Percentiles rank a stretch among this genome's conserved stretches.
phyloP scores from a whole-genome alignment of 495 filamentous ascomycete genomes.

The Neurospora sp. region DNA sequence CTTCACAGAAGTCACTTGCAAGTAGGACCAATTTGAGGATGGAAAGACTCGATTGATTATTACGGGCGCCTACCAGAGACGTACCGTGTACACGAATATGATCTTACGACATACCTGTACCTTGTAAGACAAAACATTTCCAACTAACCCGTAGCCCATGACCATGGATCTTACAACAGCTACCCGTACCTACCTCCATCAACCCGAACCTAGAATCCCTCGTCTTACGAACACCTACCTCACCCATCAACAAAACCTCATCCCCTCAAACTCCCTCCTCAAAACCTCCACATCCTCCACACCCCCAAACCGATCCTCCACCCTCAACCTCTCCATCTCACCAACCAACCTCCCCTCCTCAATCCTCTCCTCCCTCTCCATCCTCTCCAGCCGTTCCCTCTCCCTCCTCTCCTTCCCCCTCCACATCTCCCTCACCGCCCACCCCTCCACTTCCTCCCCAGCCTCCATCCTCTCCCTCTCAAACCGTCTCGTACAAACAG shows the following conservation, averaged over 20 bases:
- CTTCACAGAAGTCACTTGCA: too few relatives aligned
- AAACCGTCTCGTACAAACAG: background rate
- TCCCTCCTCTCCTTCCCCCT: background rate
- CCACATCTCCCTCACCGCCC: background rate
- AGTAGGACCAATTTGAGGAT: too few relatives aligned
- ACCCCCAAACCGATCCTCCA: background rate
- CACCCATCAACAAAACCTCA: background rate
- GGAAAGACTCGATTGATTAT: too few relatives aligned
- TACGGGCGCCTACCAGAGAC: too few relatives aligned
- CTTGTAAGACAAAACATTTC: background rate
- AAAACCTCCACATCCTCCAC: background rate
- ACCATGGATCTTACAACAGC: background rate
- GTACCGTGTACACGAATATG: too few relatives aligned
- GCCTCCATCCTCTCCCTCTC: background rate
- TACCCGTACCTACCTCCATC: too few relatives aligned
- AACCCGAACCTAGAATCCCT: too few relatives aligned
- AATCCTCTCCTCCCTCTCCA: background rate
- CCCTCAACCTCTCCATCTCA: background rate
- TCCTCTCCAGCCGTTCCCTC: background rate
- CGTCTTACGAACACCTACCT: background rate
- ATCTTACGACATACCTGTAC: background rate
- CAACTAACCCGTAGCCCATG: background rate
- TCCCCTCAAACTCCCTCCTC: background rate
- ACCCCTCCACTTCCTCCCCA: background rate
- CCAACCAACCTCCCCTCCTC: background rate